Evolutionary conservation across 345 rosid species (phyloP).

Genomic region (Atalantia buxifolia): DNA sequence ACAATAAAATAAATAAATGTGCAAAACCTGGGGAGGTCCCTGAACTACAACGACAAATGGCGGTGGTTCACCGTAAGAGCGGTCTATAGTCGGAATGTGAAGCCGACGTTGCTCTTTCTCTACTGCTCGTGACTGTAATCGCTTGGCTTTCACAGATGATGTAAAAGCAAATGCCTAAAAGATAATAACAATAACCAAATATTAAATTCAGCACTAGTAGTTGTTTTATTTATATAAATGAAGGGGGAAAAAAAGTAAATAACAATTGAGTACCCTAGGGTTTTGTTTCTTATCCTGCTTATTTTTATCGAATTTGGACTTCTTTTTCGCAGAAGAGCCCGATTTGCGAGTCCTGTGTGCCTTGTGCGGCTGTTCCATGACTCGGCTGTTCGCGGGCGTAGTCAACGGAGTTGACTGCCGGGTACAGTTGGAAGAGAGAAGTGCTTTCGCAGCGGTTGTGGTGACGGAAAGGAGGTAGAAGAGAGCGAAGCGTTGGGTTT

Average conservation of each 20-base stretch:
- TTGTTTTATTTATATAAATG: too few species aligned
- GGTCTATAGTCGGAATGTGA: constrained; percentile 74
- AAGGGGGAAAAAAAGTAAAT: neutral
- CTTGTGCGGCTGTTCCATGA: constrained; percentile 52
- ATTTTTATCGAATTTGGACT: constrained; percentile 43
- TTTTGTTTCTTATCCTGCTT: constrained; percentile 48
- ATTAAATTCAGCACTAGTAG: neutral
- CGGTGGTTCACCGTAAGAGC: constrained; percentile 73
- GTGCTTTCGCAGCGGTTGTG: neutral
- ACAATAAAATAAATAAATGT: neutral
- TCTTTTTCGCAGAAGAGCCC: constrained; percentile 67
- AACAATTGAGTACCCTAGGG: constrained; percentile 46
- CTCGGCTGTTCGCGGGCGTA: constrained; percentile 16
- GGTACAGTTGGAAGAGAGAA: neutral
- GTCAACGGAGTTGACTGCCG: neutral
- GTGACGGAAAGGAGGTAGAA: neutral
- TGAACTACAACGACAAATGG: constrained; percentile 91
- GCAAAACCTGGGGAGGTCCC: constrained; percentile 71
- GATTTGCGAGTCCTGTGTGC: constrained; percentile 66
- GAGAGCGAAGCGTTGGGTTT: neutral
- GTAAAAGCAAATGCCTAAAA: constrained; percentile 63
- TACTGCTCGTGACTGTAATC: constrained; percentile 54
- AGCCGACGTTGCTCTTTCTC: constrained; percentile 88
- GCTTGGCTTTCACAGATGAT: constrained; percentile 66
- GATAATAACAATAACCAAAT: neutral